phyloP scores from a whole-genome alignment of 2,329 filamentous ascomycete genomes.

The Coniella vitis region DNA sequence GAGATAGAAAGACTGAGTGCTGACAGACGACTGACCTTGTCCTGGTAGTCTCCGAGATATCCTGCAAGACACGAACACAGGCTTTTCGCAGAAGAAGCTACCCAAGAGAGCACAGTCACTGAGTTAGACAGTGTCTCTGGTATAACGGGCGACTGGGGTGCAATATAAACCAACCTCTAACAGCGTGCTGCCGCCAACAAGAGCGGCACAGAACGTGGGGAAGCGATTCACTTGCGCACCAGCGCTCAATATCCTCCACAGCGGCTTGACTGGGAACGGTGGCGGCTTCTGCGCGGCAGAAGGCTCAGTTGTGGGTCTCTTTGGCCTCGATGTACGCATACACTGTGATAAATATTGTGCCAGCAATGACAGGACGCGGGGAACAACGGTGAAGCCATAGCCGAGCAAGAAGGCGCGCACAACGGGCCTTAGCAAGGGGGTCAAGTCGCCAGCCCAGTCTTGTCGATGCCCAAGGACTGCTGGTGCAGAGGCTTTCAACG shows the following conservation, averaged over 20 bases:
- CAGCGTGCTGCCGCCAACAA: slow-evolving; percentile 55
- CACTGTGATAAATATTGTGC: slow-evolving; percentile 35
- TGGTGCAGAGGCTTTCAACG: not conserved
- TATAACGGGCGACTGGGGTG: no score
- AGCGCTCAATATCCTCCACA: slow-evolving; percentile 37
- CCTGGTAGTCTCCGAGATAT: not conserved
- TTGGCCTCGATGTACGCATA: slow-evolving; percentile 13
- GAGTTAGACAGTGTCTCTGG: not conserved
- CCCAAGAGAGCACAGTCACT: not conserved
- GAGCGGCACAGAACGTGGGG: slow-evolving; percentile 54
- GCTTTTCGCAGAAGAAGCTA: slow-evolving; percentile 9
- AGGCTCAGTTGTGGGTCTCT: slow-evolving; percentile 29
- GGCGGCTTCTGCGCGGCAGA: slow-evolving; percentile 23
- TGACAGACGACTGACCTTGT: slow-evolving; percentile 25
- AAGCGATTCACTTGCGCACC: slow-evolving; percentile 51
- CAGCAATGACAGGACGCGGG: slow-evolving; percentile 48
- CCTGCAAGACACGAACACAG: not conserved
- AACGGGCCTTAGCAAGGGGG: slow-evolving; percentile 46
- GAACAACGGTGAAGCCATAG: slow-evolving; percentile 52
- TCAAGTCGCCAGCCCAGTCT: slow-evolving; percentile 31
- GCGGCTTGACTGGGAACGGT: slow-evolving; percentile 26
- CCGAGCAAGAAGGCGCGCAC: slow-evolving; percentile 54
- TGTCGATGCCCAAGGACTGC: not conserved
- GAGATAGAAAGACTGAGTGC: not conserved
- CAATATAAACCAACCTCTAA: slow-evolving; percentile 42